These are phyloP conservation scores for Stagonosporopsis chrysanthemi DNA, from an alignment of 2,329 filamentous ascomycete species.

Conservation along the genomic window DNA sequence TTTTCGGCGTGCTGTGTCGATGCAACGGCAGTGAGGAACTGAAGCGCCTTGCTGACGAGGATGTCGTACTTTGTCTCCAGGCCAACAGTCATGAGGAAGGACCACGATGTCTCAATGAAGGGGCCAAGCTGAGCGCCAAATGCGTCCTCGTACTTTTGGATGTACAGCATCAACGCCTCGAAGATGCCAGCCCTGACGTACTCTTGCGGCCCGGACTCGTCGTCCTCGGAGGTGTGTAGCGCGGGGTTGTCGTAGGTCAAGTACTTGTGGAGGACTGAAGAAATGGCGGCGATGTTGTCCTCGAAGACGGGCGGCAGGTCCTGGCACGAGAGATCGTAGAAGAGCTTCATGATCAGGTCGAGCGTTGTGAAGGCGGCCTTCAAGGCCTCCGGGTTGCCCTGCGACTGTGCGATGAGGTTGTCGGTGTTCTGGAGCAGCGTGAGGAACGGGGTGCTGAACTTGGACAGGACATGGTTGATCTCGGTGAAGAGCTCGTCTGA, in stretches of 20 bases:
- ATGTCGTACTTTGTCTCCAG: conserved; percentile 92
- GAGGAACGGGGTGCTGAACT: conserved; percentile 85
- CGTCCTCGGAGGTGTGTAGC: conserved; percentile 85
- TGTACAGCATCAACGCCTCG: conserved; percentile 86
- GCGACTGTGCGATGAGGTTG: conserved; percentile 73
- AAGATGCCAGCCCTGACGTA: conserved; percentile 93
- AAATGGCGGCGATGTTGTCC: conserved; percentile 80
- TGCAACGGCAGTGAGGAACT: conserved; percentile 91
- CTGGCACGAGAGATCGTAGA: conserved; percentile 97
- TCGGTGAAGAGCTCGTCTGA: conserved; percentile 93
- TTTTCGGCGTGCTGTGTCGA: conserved; percentile 77
- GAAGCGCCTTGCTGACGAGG: conserved; percentile 90
- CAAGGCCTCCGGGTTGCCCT: conserved; percentile 75
- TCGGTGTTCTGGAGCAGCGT: conserved; percentile 78
- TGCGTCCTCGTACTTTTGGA: conserved; percentile 94
- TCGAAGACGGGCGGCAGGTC: conserved; percentile 95
- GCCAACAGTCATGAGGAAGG: conserved; percentile 83
- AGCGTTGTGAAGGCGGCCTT: conserved; percentile 83
- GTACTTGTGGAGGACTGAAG: conserved; percentile 87
- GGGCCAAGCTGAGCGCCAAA: conserved; percentile 81
- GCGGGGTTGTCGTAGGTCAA: conserved; percentile 86
- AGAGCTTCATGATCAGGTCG: conserved; percentile 87
- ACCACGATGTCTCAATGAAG: conserved; percentile 92
- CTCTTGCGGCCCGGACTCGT: conserved; percentile 83
- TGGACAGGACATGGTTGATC: conserved; percentile 91